Evolutionary conservation across 768 basidiomycete species (phyloP).

Genomic region (Paxillus involutus): DNA sequence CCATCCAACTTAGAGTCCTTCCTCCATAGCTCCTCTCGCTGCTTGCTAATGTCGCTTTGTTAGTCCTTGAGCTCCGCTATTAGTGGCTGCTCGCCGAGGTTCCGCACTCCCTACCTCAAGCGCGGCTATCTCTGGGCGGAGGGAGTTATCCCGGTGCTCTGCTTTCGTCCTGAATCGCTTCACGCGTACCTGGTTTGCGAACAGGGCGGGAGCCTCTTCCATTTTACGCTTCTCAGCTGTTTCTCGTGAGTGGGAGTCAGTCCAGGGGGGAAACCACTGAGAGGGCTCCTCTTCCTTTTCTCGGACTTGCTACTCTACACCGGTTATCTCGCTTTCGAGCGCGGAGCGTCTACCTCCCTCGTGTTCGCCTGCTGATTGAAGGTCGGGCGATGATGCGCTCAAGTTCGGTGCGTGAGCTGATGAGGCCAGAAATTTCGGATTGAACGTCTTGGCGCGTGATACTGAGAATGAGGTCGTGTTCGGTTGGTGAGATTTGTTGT

Average conservation of each 20-base stretch:
- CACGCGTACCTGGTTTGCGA: conserved; percentile 87
- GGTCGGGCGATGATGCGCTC: conserved; percentile 79
- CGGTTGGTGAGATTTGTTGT: conserved; percentile 64
- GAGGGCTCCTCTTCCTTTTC: conserved; percentile 62
- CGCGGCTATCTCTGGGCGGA: conserved; percentile 75
- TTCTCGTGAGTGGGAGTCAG: conserved; percentile 51
- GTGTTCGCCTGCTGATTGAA: conserved; percentile 61
- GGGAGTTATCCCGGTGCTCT: conserved; percentile 75
- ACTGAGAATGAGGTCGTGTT: conserved; percentile 64
- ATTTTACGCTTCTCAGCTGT: conserved; percentile 60
- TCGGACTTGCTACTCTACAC: conserved; percentile 58
- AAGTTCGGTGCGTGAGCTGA: conserved; percentile 81
- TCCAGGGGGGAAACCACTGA: conserved; percentile 70
- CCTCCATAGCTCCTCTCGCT: conserved; percentile 91
- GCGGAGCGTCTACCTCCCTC: conserved; percentile 64
- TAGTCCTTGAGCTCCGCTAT: conserved; percentile 60
- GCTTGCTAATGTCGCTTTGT: conserved; percentile 68
- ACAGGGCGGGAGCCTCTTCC: conserved; percentile 76
- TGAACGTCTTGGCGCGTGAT: conserved; percentile 76
- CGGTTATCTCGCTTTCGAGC: conserved; percentile 63
- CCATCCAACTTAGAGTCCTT: conserved; percentile 89
- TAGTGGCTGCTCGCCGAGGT: conserved; percentile 54
- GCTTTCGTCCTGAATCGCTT: conserved; percentile 80
- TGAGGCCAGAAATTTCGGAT: conserved; percentile 81
- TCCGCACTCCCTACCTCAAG: conserved; percentile 50